Conservation (phyloP, 2,329 filamentous ascomycete genomes). For the Xylaria sp. region DNA sequence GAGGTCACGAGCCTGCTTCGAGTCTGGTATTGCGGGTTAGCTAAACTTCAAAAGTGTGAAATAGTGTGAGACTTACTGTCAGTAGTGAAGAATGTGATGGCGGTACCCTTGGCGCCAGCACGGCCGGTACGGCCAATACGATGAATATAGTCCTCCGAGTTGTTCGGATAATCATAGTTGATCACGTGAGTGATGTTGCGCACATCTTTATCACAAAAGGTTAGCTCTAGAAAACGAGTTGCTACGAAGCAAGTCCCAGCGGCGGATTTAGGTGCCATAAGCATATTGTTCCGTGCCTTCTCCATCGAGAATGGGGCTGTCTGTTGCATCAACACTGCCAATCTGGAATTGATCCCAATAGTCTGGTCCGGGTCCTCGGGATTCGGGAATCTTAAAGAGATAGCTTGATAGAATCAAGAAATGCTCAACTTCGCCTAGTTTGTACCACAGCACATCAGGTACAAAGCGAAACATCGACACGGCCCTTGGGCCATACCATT, state of each 20-base stretch:
- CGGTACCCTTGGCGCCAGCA: slow-evolving; percentile 93
- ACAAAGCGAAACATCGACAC: slow-evolving; percentile 82
- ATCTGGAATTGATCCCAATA: slow-evolving; percentile 60
- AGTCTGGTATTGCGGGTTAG: slow-evolving; percentile 68
- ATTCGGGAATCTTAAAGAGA: slow-evolving; percentile 66
- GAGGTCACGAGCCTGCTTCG: slow-evolving; percentile 96
- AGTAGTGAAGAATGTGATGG: slow-evolving; percentile 98
- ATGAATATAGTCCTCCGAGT: slow-evolving; percentile 98
- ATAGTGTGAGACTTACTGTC: slow-evolving; percentile 75
- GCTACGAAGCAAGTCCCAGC: slow-evolving; percentile 72
- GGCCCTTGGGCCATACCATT: slow-evolving; percentile 76
- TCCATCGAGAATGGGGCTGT: slow-evolving; percentile 69
- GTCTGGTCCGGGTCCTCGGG: slow-evolving; percentile 66
- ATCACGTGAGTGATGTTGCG: slow-evolving; percentile 99
- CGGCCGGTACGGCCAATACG: slow-evolving; percentile 96
- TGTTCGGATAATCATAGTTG: slow-evolving; percentile 99
- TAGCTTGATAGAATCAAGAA: slow-evolving; percentile 81
- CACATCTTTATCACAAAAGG: slow-evolving; percentile 85
- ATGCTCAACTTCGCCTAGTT: slow-evolving; percentile 78
- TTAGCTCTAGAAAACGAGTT: slow-evolving; percentile 78
- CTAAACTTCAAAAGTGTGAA: not conserved
- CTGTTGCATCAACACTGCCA: slow-evolving; percentile 69
- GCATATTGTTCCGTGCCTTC: slow-evolving; percentile 64
- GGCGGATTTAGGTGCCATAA: slow-evolving; percentile 60
- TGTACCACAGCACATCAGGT: slow-evolving; percentile 73